These are phyloP conservation scores for Exophiala lecanii-corni DNA, from an alignment of 2,329 filamentous ascomycete species.

Conservation along the genomic window DNA sequence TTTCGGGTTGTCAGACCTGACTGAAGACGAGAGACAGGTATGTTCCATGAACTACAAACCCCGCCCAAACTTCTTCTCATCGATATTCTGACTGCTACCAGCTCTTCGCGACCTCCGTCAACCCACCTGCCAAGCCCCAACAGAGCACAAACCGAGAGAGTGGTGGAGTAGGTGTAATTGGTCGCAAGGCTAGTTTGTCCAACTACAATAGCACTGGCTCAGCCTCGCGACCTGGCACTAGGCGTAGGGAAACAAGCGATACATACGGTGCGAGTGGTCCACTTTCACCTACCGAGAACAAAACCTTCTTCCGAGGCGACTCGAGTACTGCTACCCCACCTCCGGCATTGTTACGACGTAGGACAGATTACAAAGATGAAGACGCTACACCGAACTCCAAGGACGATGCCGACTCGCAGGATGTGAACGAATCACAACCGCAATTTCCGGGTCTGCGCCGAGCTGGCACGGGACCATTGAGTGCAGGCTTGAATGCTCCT, in stretches of 20 bases:
- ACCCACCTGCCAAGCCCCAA: conserved; percentile 83
- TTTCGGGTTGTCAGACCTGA: conserved; percentile 68
- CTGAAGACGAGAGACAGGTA: conserved; percentile 62
- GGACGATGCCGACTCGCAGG: conserved; percentile 48
- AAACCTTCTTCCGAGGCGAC: conserved; percentile 47
- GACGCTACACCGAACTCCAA: conserved; percentile 38
- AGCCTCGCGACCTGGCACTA: conserved; percentile 66
- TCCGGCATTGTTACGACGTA: conserved; percentile 55
- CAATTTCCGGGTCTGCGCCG: conserved; percentile 55
- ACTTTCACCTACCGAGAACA: conserved; percentile 44
- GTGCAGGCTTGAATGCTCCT: conserved; percentile 44
- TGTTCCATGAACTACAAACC: conserved; percentile 25
- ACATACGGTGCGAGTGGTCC: conserved; percentile 49
- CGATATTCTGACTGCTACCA: conserved; percentile 37
- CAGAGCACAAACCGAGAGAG: conserved; percentile 61
- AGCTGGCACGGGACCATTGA: conserved; percentile 51
- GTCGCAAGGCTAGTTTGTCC: conserved; percentile 80
- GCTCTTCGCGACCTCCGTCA: conserved; percentile 81
- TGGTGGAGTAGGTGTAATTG: conserved; percentile 48
- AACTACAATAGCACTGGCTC: conserved; percentile 70
- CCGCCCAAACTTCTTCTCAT: conserved; percentile 12
- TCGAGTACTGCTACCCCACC: conserved; percentile 56
- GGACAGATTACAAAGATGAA: conserved; percentile 58
- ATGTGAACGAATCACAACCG: conserved; percentile 35
- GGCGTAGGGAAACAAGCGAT: conserved; percentile 82